phyloP scores from a whole-genome alignment of 164 flowering plant species.

The Sextonia rubra region DNA sequence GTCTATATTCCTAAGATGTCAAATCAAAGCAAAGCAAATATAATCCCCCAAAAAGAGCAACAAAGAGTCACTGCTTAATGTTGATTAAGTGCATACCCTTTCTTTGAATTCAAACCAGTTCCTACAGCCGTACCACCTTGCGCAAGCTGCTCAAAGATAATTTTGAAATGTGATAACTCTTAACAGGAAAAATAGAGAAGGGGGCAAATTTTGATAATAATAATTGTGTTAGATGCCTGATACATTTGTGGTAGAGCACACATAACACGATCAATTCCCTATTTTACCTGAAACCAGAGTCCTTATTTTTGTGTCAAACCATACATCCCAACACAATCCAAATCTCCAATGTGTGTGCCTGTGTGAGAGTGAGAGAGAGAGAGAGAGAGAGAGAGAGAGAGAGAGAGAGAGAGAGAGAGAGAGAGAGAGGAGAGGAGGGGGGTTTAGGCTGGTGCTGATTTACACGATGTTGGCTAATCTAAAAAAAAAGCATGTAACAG shows the following conservation, averaged over 20 bases:
- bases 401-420: too few relatives aligned
- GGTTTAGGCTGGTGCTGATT: not conserved
- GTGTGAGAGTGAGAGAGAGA: too few relatives aligned
- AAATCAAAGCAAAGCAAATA: not conserved
- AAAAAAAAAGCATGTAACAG: not conserved
- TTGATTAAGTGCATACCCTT: slow-evolving; percentile 54
- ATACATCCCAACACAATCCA: not conserved
- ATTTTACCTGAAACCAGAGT: slow-evolving; percentile 62
- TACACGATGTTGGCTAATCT: not conserved
- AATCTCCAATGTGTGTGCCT: too few relatives aligned
- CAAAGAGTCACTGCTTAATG: too few relatives aligned
- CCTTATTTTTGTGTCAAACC: not conserved
- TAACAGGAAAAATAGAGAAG: slow-evolving; percentile 1
- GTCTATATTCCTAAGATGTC: too few relatives aligned
- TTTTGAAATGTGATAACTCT: slow-evolving; percentile 19
- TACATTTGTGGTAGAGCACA: slow-evolving; percentile 86
- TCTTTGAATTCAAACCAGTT: slow-evolving; percentile 95
- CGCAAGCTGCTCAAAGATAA: slow-evolving; percentile 70
- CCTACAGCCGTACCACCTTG: slow-evolving; percentile 99
- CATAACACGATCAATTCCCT: slow-evolving; percentile 75
- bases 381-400: too few relatives aligned
- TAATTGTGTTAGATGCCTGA: slow-evolving; percentile 47
- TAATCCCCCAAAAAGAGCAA: not conserved
- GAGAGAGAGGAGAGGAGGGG: too few relatives aligned
- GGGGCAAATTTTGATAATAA: not conserved